A percentile compares a stretch with the other conserved stretches of the same genome.
These are phyloP conservation scores for Phytopythium helicoides DNA, from an alignment of 352 stramenopile genomes.

Conservation along the genomic window DNA sequence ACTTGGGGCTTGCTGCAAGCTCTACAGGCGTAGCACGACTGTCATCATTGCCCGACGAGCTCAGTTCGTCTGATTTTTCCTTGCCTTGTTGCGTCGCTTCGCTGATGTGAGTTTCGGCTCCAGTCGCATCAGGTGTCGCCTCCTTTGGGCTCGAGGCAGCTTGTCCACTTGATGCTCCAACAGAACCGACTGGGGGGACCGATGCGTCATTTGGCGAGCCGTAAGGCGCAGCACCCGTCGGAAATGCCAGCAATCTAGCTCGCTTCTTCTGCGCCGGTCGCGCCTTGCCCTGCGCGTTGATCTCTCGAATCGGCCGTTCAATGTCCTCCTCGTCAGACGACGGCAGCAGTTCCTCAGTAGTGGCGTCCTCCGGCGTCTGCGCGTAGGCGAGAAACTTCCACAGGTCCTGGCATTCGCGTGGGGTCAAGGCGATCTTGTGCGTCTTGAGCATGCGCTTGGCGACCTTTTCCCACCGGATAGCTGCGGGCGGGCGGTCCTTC, in stretches of 20 bases:
- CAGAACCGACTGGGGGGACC: too few relatives aligned
- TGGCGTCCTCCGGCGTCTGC: slow-evolving; percentile 9
- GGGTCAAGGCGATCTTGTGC: slow-evolving; percentile 30
- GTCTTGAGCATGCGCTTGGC: slow-evolving; percentile 31
- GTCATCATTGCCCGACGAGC: neutral
- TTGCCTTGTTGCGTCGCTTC: neutral
- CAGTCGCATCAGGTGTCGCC: too few relatives aligned
- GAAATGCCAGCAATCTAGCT: neutral
- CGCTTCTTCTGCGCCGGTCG: neutral
- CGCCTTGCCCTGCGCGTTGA: slow-evolving; percentile 16
- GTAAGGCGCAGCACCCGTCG: neutral
- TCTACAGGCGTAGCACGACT: neutral
- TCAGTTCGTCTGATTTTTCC: neutral
- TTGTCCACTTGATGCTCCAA: too few relatives aligned
- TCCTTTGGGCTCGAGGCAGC: too few relatives aligned
- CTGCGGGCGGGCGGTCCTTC: slow-evolving; percentile 36
- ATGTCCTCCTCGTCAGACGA: slow-evolving; percentile 59
- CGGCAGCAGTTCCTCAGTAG: slow-evolving; percentile 24
- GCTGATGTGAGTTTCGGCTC: too few relatives aligned
- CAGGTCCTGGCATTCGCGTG: slow-evolving; percentile 46
- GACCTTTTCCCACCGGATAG: slow-evolving; percentile 52
- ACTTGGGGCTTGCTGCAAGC: neutral
- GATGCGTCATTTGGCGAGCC: too few relatives aligned
- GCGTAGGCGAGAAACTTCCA: slow-evolving; percentile 82
- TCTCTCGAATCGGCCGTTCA: slow-evolving; percentile 19